A percentile compares a stretch with the other conserved stretches of the same genome.
phyloP scores from a whole-genome alignment of 2,329 filamentous ascomycete genomes.

The Zymoseptoria brevis region DNA sequence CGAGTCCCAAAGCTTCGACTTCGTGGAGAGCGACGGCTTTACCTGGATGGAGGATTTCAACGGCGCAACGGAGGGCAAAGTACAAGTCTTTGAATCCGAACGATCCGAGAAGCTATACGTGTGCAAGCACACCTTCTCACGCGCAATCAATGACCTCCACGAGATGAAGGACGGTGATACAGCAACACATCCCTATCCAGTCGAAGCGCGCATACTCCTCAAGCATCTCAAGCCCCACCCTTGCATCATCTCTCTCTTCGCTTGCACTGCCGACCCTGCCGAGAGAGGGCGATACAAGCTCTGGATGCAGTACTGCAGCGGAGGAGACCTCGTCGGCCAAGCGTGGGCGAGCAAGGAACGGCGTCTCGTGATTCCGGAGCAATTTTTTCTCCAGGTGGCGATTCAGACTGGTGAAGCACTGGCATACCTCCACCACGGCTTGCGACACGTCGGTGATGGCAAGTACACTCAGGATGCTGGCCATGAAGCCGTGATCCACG shows the following conservation, averaged over 20 bases:
- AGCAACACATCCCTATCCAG: neutral
- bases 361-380: conserved; percentile 7
- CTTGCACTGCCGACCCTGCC: neutral
- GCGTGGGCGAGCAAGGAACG: conserved; percentile 1
- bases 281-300: neutral
- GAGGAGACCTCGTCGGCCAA: conserved; percentile 9
- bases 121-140: neutral
- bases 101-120: neutral
- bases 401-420: conserved; percentile 10
- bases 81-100: neutral
- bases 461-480: conserved; percentile 6
- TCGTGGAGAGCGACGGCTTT: neutral
- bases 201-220: neutral
- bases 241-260: neutral
- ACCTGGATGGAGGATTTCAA: neutral
- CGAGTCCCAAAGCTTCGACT: neutral
- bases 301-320: conserved; percentile 2
- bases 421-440: conserved; percentile 16
- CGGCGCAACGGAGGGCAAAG: neutral
- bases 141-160: neutral
- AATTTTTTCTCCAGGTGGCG: conserved; percentile 13
- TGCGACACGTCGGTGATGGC: conserved; percentile 5
- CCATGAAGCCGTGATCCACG: conserved; percentile 11
- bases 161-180: neutral
- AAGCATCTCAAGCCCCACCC: neutral